These are phyloP conservation scores for Syzygium grande DNA, from an alignment of 345 rosid genomes.

Conservation along the genomic window DNA sequence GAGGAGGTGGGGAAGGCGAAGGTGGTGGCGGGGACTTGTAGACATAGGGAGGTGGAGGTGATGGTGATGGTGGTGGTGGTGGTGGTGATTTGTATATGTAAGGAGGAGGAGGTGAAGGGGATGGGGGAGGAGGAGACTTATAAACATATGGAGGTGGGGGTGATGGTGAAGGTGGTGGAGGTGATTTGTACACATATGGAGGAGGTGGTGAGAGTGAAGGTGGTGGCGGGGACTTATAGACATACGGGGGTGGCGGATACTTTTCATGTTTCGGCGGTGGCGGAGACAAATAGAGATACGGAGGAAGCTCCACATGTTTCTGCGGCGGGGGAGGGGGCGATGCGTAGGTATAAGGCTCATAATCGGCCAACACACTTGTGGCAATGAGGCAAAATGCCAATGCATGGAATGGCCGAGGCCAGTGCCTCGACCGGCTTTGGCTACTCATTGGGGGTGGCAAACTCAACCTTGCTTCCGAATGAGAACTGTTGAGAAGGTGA, in stretches of 20 bases:
- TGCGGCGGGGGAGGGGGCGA: conserved; percentile 2
- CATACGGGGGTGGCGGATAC: no score
- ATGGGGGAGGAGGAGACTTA: background rate
- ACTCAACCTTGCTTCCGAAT: background rate
- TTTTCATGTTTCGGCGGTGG: background rate
- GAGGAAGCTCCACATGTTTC: background rate
- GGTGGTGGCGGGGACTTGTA: background rate
- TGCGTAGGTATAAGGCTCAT: conserved; percentile 11
- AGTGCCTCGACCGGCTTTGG: conserved; percentile 8
- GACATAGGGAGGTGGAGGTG: conserved; percentile 1
- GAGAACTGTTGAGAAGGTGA: background rate
- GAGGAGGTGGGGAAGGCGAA: no score
- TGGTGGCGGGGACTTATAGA: background rate
- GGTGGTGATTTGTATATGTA: conserved; percentile 3
- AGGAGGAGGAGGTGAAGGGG: background rate
- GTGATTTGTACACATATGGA: background rate
- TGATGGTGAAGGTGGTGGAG: background rate
- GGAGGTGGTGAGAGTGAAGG: background rate
- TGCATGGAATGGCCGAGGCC: conserved; percentile 13
- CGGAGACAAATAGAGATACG: background rate
- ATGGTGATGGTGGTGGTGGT: rapidly evolving
- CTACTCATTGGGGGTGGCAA: conserved; percentile 12
- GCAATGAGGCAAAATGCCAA: conserved; percentile 23
- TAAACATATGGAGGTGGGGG: background rate
- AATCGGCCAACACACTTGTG: background rate